Evolutionary conservation across 1,139 yeast genomes (phyloP), one percentile per base, ranked within the genome.

Genomic region (Eremothecium cymbalariae): DNA sequence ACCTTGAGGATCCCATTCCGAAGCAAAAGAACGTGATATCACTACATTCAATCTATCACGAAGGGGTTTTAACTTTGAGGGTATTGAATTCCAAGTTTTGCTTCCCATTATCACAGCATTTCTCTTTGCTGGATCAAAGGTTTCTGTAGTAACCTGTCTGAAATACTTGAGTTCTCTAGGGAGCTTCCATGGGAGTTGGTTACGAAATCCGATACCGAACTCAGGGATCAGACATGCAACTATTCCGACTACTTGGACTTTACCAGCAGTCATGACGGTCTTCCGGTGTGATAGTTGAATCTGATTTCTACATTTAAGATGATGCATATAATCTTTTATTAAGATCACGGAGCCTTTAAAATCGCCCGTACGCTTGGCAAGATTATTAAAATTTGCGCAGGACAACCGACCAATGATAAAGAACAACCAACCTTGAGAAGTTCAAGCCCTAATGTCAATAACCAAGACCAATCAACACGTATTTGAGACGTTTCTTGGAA

Each of bases 21-120:
- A 41, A 21, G 46, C 48, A 43, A 37, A 60, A 42, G 60, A 48
- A 31, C 88, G 64, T 4, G 94, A 79, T 13, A 90, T 61, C 0
- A 90, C 74, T 8, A 88, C 74, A 55, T 93, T 93, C 29, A 76
- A 44, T 38, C 99, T 68, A 34, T 68, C 73, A 2, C 80, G 78
- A 32, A 90, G 67, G 0, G 99, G 99, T 44, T 95, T 67, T 60
- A 85, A 90, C 54, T 70, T 77, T 1, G 60, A 42, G 0, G 98
- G 98, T 30, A 90, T 86, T 6, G 95, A 83, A 24, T 86, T 93
- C 95, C 97, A 90, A 1, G 98, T 90, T 53, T 77, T 81, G 38
- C 96, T 69, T 4, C 99, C 99, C 99, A 93, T 90, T 7, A 93
- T 68, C 9, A 93, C 97, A 0, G 86, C 94, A 49, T 88, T 84